Conservation (phyloP, 1,284 basidiomycete genomes). For the Stygiomarasmius scandens region DNA sequence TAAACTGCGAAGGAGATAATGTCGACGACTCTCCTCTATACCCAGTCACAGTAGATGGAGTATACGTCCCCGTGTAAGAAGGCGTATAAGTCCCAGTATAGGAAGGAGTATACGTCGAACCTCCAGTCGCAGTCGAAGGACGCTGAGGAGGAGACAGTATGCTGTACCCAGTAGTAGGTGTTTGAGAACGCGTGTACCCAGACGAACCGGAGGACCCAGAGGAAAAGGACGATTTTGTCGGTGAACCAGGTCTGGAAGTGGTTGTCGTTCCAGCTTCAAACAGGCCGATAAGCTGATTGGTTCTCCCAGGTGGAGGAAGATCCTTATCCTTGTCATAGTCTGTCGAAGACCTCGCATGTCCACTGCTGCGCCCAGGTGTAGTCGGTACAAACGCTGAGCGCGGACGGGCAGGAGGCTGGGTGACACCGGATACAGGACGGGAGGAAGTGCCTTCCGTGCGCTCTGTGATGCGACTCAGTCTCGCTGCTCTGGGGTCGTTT, state of each 20-base stretch:
- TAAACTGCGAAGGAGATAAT: slow-evolving; percentile 14
- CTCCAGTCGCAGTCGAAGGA: slow-evolving; percentile 23
- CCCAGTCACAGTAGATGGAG: slow-evolving; percentile 8
- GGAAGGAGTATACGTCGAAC: slow-evolving; percentile 16
- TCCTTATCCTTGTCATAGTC: slow-evolving; percentile 44
- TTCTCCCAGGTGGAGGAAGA: slow-evolving; percentile 58
- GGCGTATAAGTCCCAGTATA: no score
- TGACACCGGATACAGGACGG: slow-evolving; percentile 45
- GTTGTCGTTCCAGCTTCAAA: slow-evolving; percentile 66
- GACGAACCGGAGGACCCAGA: neutral
- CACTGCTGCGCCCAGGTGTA: slow-evolving; percentile 20
- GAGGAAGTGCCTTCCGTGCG: slow-evolving; percentile 51
- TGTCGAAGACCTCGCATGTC: slow-evolving; percentile 45
- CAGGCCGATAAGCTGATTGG: slow-evolving; percentile 72
- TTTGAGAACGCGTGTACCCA: slow-evolving; percentile 18
- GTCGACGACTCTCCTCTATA: slow-evolving; percentile 1
- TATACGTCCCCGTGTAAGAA: slow-evolving; percentile 7
- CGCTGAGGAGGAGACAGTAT: slow-evolving; percentile 38
- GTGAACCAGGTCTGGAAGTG: slow-evolving; percentile 31
- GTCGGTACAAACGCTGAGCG: slow-evolving; percentile 38
- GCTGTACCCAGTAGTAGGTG: slow-evolving; percentile 21
- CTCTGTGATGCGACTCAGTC: slow-evolving; percentile 65
- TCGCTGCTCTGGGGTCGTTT: slow-evolving; percentile 37
- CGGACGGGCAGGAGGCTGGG: slow-evolving; percentile 29
- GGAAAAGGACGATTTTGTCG: slow-evolving; percentile 12